Percentiles rank a stretch among this genome's conserved stretches.
Conservation (phyloP, 1,284 basidiomycete genomes). For the Ganoderma multipileum region DNA sequence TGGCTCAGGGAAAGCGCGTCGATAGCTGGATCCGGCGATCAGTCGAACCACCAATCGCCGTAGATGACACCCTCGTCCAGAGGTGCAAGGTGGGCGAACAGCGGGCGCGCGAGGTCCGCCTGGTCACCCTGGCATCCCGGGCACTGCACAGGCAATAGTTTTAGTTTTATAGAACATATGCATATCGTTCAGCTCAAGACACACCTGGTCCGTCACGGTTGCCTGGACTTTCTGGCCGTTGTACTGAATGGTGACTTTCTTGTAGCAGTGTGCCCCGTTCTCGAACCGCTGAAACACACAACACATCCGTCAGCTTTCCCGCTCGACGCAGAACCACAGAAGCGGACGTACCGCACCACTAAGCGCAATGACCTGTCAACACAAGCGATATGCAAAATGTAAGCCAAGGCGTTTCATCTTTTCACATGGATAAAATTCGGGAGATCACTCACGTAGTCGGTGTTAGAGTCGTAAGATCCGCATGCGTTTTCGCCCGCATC, state of each 20-base stretch:
- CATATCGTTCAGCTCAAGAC: not conserved
- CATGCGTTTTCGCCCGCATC: conserved; percentile 46
- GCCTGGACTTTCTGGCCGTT: conserved; percentile 33
- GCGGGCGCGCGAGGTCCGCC: conserved; percentile 27
- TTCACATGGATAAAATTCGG: not conserved
- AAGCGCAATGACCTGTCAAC: conserved; percentile 46
- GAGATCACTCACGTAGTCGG: conserved; percentile 43
- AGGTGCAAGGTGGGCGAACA: conserved; percentile 34
- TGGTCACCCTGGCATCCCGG: conserved; percentile 23
- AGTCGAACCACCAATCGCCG: conserved; percentile 36
- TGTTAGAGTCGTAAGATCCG: conserved; percentile 40
- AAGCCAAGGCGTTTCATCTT: not conserved
- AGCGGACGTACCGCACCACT: conserved; percentile 41
- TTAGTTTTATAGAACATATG: not conserved
- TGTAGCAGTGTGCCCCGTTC: conserved; percentile 33
- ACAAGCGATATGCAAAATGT: not conserved
- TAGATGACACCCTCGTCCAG: conserved; percentile 37
- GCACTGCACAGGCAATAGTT: conserved; percentile 17
- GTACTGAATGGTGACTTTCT: conserved; percentile 30
- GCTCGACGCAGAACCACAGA: not conserved
- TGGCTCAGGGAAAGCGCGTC: not conserved
- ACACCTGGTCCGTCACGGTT: conserved; percentile 29
- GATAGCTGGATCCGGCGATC: not conserved
- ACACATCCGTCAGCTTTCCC: not conserved
- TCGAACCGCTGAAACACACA: conserved; percentile 26